Evolutionary conservation across 495 filamentous ascomycete genomes (phyloP), one percentile per base, ranked within the genome.

Genomic region (Talaromyces wortmannii): DNA sequence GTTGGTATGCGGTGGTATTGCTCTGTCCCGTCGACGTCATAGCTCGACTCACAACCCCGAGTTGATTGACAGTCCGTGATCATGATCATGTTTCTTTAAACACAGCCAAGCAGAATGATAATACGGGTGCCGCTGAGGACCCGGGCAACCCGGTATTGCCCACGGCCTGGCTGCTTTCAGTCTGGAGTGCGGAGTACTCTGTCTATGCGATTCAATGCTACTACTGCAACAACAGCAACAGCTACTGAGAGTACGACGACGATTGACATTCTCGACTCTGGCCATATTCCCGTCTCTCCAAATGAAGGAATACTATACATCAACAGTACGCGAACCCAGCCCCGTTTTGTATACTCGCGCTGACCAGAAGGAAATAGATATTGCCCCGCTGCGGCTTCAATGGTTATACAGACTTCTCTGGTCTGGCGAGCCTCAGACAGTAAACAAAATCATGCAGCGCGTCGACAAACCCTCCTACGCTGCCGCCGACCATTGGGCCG

Each of bases 271-370:
- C 50, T 52, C 43, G 50, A 52, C 7, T 33, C 40, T 42, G 92
- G 94, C 3, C 91, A 96, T 64, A 95, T 98, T 56, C 68, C 79
- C 17, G 65, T 87, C 6, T 75, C 67, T 2, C 68, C 84, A 0
- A 86, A 87, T 55, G 90, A 97, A 71, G 85, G 83, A 0, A 83
- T 97, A 23, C 61, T 98, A 6, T 98, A 92, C 69, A 83, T 98
- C 58, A 90, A 95, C 64, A 96, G 90, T 95, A 69, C 63, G 84
- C n/a, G n/a, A n/a, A n/a, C n/a, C n/a, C n/a, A n/a, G n/a, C n/a
- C n/a, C n/a, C n/a, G n/a, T n/a, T n/a, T n/a, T n/a, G n/a, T n/a
- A n/a, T n/a, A n/a, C n/a, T n/a, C n/a, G n/a, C n/a, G 3, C 10
- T 29, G 3, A 10, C 53, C 42, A 49, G 15, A 5, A 49, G 18